phyloP scores from a whole-genome alignment of 2,329 filamentous ascomycete species.

The Emergomyces pasteurianus region DNA sequence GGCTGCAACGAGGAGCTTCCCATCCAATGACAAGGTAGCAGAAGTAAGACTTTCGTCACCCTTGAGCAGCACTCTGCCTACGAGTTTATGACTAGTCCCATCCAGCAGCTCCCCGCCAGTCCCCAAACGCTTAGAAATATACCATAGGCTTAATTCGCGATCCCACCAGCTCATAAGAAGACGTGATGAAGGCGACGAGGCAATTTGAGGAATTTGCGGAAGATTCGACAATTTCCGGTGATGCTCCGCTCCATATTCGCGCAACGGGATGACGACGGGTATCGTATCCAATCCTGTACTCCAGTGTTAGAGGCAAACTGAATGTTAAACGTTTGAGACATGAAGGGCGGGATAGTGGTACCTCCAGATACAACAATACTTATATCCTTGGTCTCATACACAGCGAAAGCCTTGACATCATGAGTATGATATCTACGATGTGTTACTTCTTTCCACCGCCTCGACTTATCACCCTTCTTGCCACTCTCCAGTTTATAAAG shows the following conservation, averaged over 20 bases:
- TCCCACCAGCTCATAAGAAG: slow-evolving; percentile 89
- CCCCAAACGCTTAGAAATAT: slow-evolving; percentile 39
- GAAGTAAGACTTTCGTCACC: slow-evolving; percentile 77
- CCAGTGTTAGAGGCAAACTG: not conserved
- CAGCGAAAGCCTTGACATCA: slow-evolving; percentile 88
- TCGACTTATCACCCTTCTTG: slow-evolving; percentile 41
- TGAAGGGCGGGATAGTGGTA: slow-evolving; percentile 30
- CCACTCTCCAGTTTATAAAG: slow-evolving; percentile 55
- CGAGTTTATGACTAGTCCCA: slow-evolving; percentile 34
- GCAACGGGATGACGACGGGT: slow-evolving; percentile 70
- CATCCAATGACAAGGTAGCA: slow-evolving; percentile 58
- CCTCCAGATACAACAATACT: slow-evolving; percentile 89
- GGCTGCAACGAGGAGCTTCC: slow-evolving; percentile 62
- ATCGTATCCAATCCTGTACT: slow-evolving; percentile 66
- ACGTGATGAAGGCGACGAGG: slow-evolving; percentile 60
- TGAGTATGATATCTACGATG: slow-evolving; percentile 81
- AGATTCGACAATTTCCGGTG: slow-evolving; percentile 73
- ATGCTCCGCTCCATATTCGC: slow-evolving; percentile 64
- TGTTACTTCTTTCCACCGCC: slow-evolving; percentile 72
- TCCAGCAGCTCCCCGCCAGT: slow-evolving; percentile 32
- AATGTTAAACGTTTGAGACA: not conserved
- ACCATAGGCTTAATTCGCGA: slow-evolving; percentile 75
- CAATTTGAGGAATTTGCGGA: slow-evolving; percentile 63
- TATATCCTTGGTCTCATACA: slow-evolving; percentile 71
- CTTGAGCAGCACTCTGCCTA: slow-evolving; percentile 54